Evolutionary conservation across 306 rosid genomes (phyloP).

Genomic region (Lathyrus aphaca): DNA sequence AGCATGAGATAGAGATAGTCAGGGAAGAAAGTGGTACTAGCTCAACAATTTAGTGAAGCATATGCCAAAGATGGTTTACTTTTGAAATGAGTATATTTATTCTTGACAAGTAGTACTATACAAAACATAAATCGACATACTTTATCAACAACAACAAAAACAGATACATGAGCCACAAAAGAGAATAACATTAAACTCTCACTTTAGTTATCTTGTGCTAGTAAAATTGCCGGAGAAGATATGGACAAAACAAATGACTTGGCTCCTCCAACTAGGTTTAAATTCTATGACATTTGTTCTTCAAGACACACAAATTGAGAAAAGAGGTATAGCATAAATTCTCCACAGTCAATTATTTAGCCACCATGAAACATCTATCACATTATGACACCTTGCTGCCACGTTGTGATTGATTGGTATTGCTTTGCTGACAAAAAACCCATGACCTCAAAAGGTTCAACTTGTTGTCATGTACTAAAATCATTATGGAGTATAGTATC

Average conservation of each 20-base stretch:
- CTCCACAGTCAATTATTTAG: constrained; percentile 33
- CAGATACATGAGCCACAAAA: constrained; percentile 7
- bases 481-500: background rate
- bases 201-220: constrained; percentile 24
- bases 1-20: too few relatives aligned
- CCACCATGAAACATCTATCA: constrained; percentile 32
- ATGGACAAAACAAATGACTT: constrained; percentile 19
- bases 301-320: constrained; percentile 1
- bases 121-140: too few relatives aligned
- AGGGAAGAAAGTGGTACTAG: too few relatives aligned
- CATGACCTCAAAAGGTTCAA: constrained; percentile 34
- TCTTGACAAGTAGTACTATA: too few relatives aligned
- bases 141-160: constrained; percentile 19
- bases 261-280: background rate
- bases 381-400: constrained; percentile 24
- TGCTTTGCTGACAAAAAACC: constrained; percentile 34
- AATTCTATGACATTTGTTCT: constrained; percentile 7
- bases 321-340: constrained; percentile 25
- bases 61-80: too few relatives aligned
- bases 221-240: constrained; percentile 8
- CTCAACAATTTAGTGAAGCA: too few relatives aligned
- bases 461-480: constrained; percentile 13
- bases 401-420: background rate
- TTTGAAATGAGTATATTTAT: too few relatives aligned
- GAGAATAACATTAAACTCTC: constrained; percentile 23